Evolutionary conservation across 192 early-diverging fungal species (phyloP), one percentile per base, ranked within the genome.

Genomic region (Hyaloraphidium curvatum): DNA sequence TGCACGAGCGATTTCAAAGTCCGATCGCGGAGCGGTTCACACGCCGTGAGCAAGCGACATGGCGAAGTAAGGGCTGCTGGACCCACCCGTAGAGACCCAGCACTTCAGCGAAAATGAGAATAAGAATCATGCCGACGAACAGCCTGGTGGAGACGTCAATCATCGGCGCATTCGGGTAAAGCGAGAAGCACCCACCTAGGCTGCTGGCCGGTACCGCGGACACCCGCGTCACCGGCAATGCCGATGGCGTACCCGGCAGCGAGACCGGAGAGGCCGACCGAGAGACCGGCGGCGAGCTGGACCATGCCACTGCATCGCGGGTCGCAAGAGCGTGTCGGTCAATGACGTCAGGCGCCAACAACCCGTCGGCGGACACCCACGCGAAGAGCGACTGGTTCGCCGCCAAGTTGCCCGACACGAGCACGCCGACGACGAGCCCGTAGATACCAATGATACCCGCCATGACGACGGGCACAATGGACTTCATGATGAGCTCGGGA

Each of bases 101-200:
- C 4, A 99, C 95, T 77, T 99, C 95, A 55, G 92, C 91, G 68
- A 99, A 99, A 81, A 99, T 99, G 48, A 99, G 82, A 54, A 99
- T 93, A 62, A 99, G 72, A 57, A 80, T 70, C 62, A 76, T 69
- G 22, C 71, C 69, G 40, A 48, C 43, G 23, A 48, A 48, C 17
- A 48, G 43, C 14, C 43, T 14, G 43, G n/a, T 14, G 53, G 59
- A 25, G 29, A 14, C 28, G 11, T 37, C 40, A 5, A 55, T 4
- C 19, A 51, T 7, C 3, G 9, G 3, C 5, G 22, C 4, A 3
- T 55, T 28, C 5, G 3, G 3, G 11, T 3, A 3, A 50, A n/a
- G 52, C 4, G 52, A 23, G 41, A 3, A 56, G 28, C 50, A 3
- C n/a, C 4, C 9, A 66, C 58, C 75, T 72, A 25, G 85, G 86